Evolutionary conservation across 768 basidiomycete species (phyloP), one percentile per base, ranked within the genome.

Genomic region (Tricholoma flavovirens): DNA sequence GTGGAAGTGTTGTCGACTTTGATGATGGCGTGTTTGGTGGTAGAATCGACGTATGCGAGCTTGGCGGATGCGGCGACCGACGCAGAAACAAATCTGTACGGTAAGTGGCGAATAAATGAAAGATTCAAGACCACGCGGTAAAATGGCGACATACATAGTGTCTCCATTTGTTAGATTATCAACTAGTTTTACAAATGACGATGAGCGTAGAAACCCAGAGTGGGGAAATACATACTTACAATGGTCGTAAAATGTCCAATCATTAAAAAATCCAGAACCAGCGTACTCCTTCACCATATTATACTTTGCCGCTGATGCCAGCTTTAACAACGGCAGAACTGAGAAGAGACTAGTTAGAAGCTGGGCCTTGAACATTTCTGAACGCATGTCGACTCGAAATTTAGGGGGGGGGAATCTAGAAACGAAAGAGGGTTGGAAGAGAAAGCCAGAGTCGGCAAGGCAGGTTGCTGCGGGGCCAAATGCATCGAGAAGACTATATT

Each of bases 151-250:
- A 49, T 61, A 84, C 79, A 73, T 75, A 14, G 73, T 77, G 65
- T 88, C 81, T 55, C 86, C 85, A 56, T 83, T 83, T 15, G 86
- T 88, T 3, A 87, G 71, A 60, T 88, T 86, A 67, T 90, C 88
- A 56, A 75, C 84, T 88, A 59, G 19, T 51, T n/a, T 38, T 49
- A 35, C 17, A 32, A 42, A 19, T 9, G 21, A 21, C n/a, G 2
- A 19, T 60, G 17, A 46, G 24, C 17, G 55, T 33, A 52, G 19
- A 58, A n/a, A 17, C 21, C 8, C 6, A 35, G 26, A n/a, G 26
- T 36, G 55, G 32, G 9, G n/a, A 40, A 29, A 54, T 24, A 26
- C 12, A 38, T 14, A 71, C 79, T 56, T 59, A 82, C 84, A 80
- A 58, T 80, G 59, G 49, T 79, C 73, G 58, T 82, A 88, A 64